Percentiles rank a stretch among this genome's conserved stretches.
Evolutionary conservation across 1,284 basidiomycete genomes (phyloP).

Genomic region (Cryptococcus sp.): DNA sequence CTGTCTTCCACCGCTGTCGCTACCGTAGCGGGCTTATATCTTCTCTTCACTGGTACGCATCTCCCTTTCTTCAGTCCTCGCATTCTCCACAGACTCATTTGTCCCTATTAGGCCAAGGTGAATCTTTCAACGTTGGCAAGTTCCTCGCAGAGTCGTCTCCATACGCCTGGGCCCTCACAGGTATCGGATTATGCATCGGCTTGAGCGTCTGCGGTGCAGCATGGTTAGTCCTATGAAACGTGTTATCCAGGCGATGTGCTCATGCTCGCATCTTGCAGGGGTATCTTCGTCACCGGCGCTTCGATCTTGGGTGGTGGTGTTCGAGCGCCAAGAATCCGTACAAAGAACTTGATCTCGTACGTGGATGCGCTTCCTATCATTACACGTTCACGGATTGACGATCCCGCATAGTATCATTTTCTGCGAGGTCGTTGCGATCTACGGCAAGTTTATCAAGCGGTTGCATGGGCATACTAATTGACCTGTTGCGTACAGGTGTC

Average conservation of each 20-base stretch:
- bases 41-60: slow-evolving; percentile 75
- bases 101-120: slow-evolving; percentile 67
- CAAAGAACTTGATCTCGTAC: slow-evolving; percentile 96
- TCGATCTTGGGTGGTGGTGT: slow-evolving; percentile 96
- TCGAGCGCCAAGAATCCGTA: slow-evolving; percentile 87
- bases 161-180: slow-evolving; percentile 87
- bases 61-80: slow-evolving; percentile 15
- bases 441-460: slow-evolving; percentile 66
- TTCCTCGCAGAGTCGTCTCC: slow-evolving; percentile 93
- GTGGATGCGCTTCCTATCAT: slow-evolving; percentile 27
- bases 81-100: slow-evolving; percentile 7
- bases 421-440: slow-evolving; percentile 97
- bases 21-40: slow-evolving; percentile 71
- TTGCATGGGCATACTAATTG: neutral
- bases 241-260: neutral
- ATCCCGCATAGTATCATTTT: slow-evolving; percentile 79
- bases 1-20: slow-evolving; percentile 58
- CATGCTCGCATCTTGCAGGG: slow-evolving; percentile 61
- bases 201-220: slow-evolving; percentile 91
- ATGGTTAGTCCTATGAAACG: slow-evolving; percentile 65
- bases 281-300: slow-evolving; percentile 93
- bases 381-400: neutral
- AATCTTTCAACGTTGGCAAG: slow-evolving; percentile 86
- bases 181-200: slow-evolving; percentile 91
- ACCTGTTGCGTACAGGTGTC: slow-evolving; percentile 54